phyloP scores from a whole-genome alignment of 2,329 filamentous ascomycete genomes.

The Fusarium sp. region DNA sequence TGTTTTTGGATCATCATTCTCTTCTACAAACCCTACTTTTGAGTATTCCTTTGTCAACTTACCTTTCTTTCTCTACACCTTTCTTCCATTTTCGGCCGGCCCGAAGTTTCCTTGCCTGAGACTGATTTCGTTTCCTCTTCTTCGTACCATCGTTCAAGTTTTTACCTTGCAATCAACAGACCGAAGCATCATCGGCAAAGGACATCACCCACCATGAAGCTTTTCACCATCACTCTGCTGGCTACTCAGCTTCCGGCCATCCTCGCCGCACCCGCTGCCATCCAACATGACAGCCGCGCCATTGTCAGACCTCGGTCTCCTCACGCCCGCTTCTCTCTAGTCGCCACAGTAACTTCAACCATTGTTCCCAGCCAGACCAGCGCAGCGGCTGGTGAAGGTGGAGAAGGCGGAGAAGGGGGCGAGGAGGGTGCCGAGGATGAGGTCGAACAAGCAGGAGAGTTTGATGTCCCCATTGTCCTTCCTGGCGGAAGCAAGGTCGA shows the following conservation, averaged over 20 bases:
- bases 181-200: neutral
- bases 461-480: slow-evolving; percentile 45
- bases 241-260: neutral
- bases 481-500: slow-evolving; percentile 48
- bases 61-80: neutral
- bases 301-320: neutral
- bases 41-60: neutral
- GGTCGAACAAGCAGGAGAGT: slow-evolving; percentile 46
- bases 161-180: neutral
- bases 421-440: slow-evolving; percentile 42
- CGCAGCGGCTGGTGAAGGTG: neutral
- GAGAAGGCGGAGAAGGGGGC: neutral
- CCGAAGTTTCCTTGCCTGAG: neutral
- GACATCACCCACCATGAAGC: neutral
- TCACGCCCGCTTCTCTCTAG: neutral
- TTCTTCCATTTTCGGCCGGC: neutral
- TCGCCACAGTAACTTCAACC: neutral
- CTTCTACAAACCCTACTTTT: neutral
- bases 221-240: neutral
- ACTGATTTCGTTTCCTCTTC: neutral
- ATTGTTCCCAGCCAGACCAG: neutral
- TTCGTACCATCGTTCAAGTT: neutral
- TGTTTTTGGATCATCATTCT: neutral
- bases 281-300: neutral
- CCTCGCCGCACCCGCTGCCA: neutral